phyloP scores from a whole-genome alignment of 202 grass and related monocot species.

The Cymbopogon flexuosus region DNA sequence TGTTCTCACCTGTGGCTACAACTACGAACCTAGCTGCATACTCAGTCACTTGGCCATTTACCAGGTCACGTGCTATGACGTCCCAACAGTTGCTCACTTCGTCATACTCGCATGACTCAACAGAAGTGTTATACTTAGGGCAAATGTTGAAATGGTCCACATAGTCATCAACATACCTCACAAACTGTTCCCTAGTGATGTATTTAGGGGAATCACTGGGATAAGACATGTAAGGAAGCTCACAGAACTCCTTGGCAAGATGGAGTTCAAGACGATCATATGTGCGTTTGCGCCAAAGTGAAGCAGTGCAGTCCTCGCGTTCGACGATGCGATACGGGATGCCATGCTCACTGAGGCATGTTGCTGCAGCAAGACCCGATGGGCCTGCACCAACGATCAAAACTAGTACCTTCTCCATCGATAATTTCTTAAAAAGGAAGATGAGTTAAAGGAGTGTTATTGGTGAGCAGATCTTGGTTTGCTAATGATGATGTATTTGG shows the following conservation, averaged over 20 bases:
- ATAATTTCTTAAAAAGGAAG: not conserved
- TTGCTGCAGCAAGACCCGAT: conserved; percentile 49
- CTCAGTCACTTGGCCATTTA: not conserved
- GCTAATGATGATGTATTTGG: not conserved
- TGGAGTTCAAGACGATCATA: conserved; percentile 78
- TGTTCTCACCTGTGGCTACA: conserved; percentile 75
- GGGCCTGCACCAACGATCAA: conserved; percentile 65
- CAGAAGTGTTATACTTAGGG: conserved; percentile 39
- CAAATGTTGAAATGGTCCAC: conserved; percentile 42
- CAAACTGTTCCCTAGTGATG: conserved; percentile 53
- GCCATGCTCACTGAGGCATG: conserved; percentile 47
- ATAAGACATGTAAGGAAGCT: conserved; percentile 63
- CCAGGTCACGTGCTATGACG: not conserved
- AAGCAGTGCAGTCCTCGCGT: conserved; percentile 49
- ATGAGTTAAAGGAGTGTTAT: not conserved
- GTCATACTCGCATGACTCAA: conserved; percentile 50
- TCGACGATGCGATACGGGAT: conserved; percentile 59
- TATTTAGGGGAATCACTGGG: conserved; percentile 44
- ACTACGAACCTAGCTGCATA: conserved; percentile 57
- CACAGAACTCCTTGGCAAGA: conserved; percentile 62
- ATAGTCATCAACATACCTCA: conserved; percentile 66
- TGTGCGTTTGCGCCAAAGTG: conserved; percentile 59
- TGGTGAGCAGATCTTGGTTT: not conserved
- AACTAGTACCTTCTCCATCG: conserved; percentile 40
- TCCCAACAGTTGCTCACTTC: conserved; percentile 30